Evolutionary conservation across 495 filamentous ascomycete species (phyloP).

Genomic region (Talaromyces proteolyticus): DNA sequence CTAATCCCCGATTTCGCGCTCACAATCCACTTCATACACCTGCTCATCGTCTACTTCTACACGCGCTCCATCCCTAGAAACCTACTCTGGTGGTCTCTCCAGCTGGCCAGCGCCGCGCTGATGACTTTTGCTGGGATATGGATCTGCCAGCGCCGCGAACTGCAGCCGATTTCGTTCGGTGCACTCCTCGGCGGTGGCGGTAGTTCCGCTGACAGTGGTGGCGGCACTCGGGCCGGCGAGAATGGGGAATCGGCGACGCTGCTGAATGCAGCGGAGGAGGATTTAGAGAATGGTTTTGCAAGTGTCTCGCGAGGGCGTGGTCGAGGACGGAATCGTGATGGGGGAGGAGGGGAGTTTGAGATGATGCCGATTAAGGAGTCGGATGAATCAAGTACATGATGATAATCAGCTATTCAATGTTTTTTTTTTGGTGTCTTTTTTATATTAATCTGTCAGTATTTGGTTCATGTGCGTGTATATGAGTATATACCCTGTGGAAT

Average conservation of each 20-base stretch:
- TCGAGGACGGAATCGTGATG: constrained; percentile 39
- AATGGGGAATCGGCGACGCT: constrained; percentile 20
- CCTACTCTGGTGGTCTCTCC: constrained; percentile 82
- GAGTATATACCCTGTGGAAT: no score
- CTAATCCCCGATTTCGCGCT: constrained; percentile 90
- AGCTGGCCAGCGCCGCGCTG: constrained; percentile 58
- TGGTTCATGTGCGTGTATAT: no score
- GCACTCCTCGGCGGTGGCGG: constrained; percentile 32
- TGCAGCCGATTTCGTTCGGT: constrained; percentile 85
- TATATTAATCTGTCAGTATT: no score
- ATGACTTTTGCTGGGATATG: constrained; percentile 78
- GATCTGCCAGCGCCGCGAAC: constrained; percentile 83
- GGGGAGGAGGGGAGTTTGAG: constrained; percentile 70
- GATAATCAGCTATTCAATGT: constrained; percentile 2
- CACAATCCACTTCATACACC: constrained; percentile 80
- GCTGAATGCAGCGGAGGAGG: constrained; percentile 12
- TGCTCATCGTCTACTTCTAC: constrained; percentile 72
- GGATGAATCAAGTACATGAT: constrained; percentile 15
- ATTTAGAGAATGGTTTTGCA: constrained; percentile 7
- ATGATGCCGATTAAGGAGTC: constrained; percentile 63
- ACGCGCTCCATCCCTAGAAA: constrained; percentile 66
- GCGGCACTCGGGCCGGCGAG: constrained; percentile 10
- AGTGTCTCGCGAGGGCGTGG: constrained; percentile 29
- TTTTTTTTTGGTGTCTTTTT: neutral
- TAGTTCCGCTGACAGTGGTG: constrained; percentile 6